phyloP scores from a whole-genome alignment of 805 yeast genomes.

The Alloascoidea africana region DNA sequence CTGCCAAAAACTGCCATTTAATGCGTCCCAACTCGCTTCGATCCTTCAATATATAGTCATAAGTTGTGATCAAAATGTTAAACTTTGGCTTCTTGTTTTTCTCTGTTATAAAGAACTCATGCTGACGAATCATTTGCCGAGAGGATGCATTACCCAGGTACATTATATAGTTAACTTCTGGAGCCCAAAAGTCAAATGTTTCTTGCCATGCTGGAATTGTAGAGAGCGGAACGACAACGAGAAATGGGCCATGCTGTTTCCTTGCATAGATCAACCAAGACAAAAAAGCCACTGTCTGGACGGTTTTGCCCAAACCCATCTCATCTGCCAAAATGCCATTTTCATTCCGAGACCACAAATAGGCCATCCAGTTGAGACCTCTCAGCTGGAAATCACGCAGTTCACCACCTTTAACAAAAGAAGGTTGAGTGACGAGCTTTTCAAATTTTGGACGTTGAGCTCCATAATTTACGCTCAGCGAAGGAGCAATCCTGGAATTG shows the following conservation, averaged over 20 bases:
- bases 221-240: constrained; percentile 90
- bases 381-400: constrained; percentile 95
- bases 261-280: constrained; percentile 93
- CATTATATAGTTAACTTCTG: constrained; percentile 84
- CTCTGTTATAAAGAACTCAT: constrained; percentile 59
- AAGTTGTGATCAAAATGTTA: constrained; percentile 85
- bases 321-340: constrained; percentile 97
- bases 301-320: constrained; percentile 98
- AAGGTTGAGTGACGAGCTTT: constrained; percentile 75
- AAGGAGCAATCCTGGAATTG: constrained; percentile 75
- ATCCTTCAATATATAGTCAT: constrained; percentile 91
- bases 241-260: constrained; percentile 93
- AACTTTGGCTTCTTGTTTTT: constrained; percentile 63
- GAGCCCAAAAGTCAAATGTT: constrained; percentile 95
- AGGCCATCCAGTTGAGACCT: constrained; percentile 99
- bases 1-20: constrained; percentile 94
- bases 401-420: constrained; percentile 79
- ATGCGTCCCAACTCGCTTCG: constrained; percentile 63
- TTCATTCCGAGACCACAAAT: constrained; percentile 93
- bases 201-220: constrained; percentile 99
- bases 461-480: constrained; percentile 64
- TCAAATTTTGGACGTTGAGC: constrained; percentile 73
- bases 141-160: constrained; percentile 88
- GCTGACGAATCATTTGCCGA: constrained; percentile 65
- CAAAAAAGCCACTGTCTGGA: constrained; percentile 87